Base-by-base conservation (phyloP, 2,329 filamentous ascomycete genomes). In the Fusarium mundagurra region DNA sequence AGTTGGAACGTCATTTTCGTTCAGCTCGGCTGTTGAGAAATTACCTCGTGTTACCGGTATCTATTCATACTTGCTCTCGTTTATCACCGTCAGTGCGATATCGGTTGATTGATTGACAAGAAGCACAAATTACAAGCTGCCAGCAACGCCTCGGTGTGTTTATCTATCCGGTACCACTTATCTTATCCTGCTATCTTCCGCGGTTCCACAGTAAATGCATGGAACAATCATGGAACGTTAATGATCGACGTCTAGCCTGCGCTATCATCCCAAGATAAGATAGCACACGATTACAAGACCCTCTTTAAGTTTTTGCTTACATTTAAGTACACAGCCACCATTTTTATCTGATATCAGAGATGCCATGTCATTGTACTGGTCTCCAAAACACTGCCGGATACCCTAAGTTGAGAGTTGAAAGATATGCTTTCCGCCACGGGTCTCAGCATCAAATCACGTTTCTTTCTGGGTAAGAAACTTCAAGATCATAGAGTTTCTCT, bases 61-160 rank as follows among this genome's bases (percentile, higher is more conserved):
- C 9, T 3, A 11, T 12, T 20, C 22, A 8, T 2, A 7, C 3
- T 17, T n/a, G 16, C 4, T 24, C 3, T 20, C 2, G 1, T 31
- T 18, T 18, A 8, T 17, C 22, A 16, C 12, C 20, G 4, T 18
- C 4, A 20, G 7, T 8, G 1, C 5, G 12, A 31, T 57, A 6
- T 16, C 10, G 6, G 14, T 22, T n/a, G 14, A 8, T 18, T 41
- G 20, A 20, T 31, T 14, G 27, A 11, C 6, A 27, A 11, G 20
- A 55, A 0, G 12, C 22, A 8, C 2, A 9, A 4, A 14, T 33
- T 16, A 2, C 12, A 8, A 24, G 22, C 22, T 43, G 14, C 18
- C n/a, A 29, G 20, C 14, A 53, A 36, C 2, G 27, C 6, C 16
- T 22, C 24, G 6, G 5, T 5, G 0, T n/a, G 14, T 44, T 57